A percentile compares a stretch with the other conserved stretches of the same genome.
These are phyloP conservation scores for Puccinia coronata DNA, from an alignment of 1,284 basidiomycete species.

Conservation along the genomic window DNA sequence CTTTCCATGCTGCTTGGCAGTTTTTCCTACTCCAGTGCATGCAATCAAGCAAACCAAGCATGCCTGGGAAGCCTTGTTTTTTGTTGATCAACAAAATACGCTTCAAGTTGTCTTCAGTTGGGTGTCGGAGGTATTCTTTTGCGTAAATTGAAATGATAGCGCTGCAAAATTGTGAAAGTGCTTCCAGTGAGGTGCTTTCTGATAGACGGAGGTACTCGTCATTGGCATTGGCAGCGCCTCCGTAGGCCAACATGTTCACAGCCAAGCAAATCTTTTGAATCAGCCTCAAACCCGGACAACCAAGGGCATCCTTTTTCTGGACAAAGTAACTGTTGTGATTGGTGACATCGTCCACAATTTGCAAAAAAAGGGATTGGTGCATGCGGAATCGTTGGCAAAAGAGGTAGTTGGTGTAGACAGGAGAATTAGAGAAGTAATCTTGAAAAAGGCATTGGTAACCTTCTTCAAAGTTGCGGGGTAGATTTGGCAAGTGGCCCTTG, in stretches of 20 bases:
- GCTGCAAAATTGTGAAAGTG: neutral
- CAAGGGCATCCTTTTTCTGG: neutral
- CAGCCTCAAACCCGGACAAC: neutral
- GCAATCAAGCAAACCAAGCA: slow-evolving; percentile 10
- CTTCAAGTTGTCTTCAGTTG: neutral
- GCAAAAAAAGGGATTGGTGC: neutral
- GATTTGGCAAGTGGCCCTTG: neutral
- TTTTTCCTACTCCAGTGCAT: slow-evolving; percentile 16
- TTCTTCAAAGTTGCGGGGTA: neutral
- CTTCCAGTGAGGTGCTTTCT: neutral
- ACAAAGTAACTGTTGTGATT: neutral
- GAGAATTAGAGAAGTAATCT: neutral
- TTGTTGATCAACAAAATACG: neutral
- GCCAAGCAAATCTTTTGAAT: neutral
- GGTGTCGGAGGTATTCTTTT: neutral
- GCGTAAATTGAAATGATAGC: neutral
- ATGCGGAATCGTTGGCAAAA: neutral
- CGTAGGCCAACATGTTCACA: neutral
- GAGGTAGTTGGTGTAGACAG: neutral
- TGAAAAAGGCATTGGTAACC: neutral
- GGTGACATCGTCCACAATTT: neutral
- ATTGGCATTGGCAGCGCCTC: neutral
- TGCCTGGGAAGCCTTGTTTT: neutral
- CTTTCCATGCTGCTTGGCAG: neutral
- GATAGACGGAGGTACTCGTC: neutral